Evolutionary conservation across 768 basidiomycete genomes (phyloP).

Genomic region (Leccinellum luteum): DNA sequence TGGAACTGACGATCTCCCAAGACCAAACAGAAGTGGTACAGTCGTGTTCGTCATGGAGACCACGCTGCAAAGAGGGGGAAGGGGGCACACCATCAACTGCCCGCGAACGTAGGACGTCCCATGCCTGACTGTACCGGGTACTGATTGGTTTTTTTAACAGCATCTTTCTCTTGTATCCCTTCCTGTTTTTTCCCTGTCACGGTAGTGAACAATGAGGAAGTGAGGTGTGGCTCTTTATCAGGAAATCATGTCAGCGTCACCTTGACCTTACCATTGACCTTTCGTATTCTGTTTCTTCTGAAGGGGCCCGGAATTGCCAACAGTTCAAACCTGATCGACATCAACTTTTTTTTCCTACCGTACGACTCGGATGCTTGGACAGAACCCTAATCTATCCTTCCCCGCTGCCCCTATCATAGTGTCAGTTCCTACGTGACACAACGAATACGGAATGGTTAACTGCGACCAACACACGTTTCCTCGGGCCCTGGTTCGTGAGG

Average conservation of each 20-base stretch:
- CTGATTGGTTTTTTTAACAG: not conserved
- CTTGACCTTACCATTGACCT: not conserved
- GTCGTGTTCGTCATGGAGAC: not conserved
- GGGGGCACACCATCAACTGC: not conserved
- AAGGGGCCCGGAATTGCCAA: not conserved
- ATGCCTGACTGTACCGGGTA: not conserved
- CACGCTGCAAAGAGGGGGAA: not conserved
- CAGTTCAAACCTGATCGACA: not conserved
- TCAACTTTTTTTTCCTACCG: not conserved
- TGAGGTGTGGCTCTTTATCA: not conserved
- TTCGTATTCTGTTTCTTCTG: no score
- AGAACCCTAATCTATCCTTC: not conserved
- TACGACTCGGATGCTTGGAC: not conserved
- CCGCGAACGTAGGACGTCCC: not conserved
- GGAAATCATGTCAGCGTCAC: not conserved
- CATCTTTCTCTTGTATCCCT: not conserved
- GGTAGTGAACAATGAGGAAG: not conserved
- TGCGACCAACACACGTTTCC: slow-evolving; percentile 5
- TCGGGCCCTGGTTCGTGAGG: slow-evolving; percentile 9
- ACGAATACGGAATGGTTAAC: not conserved
- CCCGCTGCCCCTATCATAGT: not conserved
- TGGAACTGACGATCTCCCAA: not conserved
- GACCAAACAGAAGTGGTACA: not conserved
- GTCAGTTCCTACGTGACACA: not conserved
- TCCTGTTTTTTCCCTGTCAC: not conserved